phyloP scores from a whole-genome alignment of 148 eudicot genomes.

The Camellia granthamiana region DNA sequence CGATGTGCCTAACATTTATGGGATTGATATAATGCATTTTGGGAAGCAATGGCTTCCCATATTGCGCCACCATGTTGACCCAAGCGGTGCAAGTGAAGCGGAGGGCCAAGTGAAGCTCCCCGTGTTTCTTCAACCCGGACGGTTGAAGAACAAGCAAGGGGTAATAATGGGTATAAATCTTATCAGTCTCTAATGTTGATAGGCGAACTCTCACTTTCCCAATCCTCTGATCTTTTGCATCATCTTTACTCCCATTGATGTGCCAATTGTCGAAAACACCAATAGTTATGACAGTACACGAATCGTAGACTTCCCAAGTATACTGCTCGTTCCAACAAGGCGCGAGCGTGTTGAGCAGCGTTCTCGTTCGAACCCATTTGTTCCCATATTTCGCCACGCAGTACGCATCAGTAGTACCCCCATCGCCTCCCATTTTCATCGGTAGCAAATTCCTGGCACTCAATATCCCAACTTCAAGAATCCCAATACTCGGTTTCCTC shows the following conservation, averaged over 20 bases:
- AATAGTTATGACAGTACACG: conserved; percentile 83
- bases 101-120: conserved; percentile 83
- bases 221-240: conserved; percentile 62
- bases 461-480: conserved; percentile 78
- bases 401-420: conserved; percentile 75
- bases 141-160: conserved; percentile 71
- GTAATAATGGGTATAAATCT: conserved; percentile 77
- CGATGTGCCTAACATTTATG: conserved; percentile 68
- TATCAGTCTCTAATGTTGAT: conserved; percentile 76
- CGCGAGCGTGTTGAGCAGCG: conserved; percentile 62
- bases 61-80: conserved; percentile 89
- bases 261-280: conserved; percentile 93
- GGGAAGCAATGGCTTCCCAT: conserved; percentile 84
- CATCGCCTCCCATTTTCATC: conserved; percentile 64
- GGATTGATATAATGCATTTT: conserved; percentile 93
- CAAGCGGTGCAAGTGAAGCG: conserved; percentile 87
- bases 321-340: conserved; percentile 95
- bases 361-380: conserved; percentile 94
- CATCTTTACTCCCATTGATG: conserved; percentile 48
- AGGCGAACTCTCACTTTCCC: conserved; percentile 88
- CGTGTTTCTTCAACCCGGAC: conserved; percentile 76
- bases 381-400: conserved; percentile 93
- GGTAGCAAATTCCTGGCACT: conserved; percentile 77
- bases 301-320: conserved; percentile 92
- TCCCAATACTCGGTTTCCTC: conserved; percentile 70